phyloP scores from a whole-genome alignment of 2,329 filamentous ascomycete genomes.

The Fusarium succisae region DNA sequence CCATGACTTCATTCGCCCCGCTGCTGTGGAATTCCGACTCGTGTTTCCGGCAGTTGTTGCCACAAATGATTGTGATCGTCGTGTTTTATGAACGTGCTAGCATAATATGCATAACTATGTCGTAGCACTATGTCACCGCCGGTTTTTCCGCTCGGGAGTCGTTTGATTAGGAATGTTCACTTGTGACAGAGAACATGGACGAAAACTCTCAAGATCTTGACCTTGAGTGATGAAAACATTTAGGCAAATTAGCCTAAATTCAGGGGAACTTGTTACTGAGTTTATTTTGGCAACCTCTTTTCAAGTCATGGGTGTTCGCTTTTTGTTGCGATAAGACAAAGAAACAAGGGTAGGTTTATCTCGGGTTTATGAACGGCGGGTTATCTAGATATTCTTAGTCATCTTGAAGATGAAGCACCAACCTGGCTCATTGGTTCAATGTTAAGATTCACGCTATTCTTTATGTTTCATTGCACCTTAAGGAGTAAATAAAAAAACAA shows the following conservation, averaged over 20 bases:
- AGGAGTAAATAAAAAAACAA: neutral
- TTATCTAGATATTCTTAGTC: fast-evolving
- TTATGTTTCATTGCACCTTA: fast-evolving
- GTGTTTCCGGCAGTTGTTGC: neutral
- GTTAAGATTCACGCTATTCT: fast-evolving
- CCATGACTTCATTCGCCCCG: conserved; percentile 8
- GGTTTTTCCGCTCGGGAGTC: neutral
- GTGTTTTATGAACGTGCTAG: neutral
- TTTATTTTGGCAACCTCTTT: neutral
- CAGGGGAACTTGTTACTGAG: fast-evolving
- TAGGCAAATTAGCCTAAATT: neutral
- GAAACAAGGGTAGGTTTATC: fast-evolving
- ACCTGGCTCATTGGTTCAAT: neutral
- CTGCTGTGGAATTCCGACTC: neutral
- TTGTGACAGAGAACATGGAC: neutral
- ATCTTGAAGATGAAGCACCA: neutral
- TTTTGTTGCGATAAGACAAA: no score
- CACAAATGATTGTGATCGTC: conserved; percentile 7
- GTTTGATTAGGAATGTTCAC: neutral
- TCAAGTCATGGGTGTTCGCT: neutral
- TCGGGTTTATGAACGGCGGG: neutral
- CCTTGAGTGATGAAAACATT: neutral
- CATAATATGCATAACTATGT: neutral
- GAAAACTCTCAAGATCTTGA: neutral
- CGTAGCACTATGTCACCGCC: neutral